phyloP scores from a whole-genome alignment of 2,329 filamentous ascomycete genomes.

The Malbranchea cinnamomea region DNA sequence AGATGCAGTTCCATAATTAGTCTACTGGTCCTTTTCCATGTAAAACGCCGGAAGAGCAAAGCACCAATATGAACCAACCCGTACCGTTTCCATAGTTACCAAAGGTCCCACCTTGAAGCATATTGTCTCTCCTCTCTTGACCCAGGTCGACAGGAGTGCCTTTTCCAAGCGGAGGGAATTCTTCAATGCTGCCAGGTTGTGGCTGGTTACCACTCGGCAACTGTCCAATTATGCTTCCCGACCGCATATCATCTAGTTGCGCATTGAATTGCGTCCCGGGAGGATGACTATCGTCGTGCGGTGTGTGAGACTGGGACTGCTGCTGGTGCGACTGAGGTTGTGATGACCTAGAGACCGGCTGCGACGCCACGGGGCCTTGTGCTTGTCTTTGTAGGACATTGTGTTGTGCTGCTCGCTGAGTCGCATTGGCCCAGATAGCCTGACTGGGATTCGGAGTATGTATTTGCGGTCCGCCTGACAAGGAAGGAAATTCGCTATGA shows the following conservation, averaged over 20 bases:
- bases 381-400: slow-evolving; percentile 40
- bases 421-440: slow-evolving; percentile 43
- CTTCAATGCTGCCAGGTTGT: slow-evolving; percentile 42
- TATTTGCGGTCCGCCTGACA: slow-evolving; percentile 41
- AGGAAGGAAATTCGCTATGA: slow-evolving; percentile 46
- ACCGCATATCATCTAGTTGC: slow-evolving; percentile 40
- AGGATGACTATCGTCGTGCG: slow-evolving; percentile 34
- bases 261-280: slow-evolving; percentile 36
- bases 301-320: slow-evolving; percentile 30
- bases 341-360: slow-evolving; percentile 25
- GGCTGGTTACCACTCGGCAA: slow-evolving; percentile 35
- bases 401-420: slow-evolving; percentile 38
- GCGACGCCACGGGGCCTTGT: slow-evolving; percentile 24
- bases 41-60: too few relatives aligned
- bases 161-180: slow-evolving; percentile 45
- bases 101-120: slow-evolving; percentile 30
- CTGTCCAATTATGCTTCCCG: slow-evolving; percentile 39
- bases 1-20: slow-evolving; percentile 26
- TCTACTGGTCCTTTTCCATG: too few relatives aligned
- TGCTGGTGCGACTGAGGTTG: slow-evolving; percentile 26
- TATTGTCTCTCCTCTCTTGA: slow-evolving; percentile 8
- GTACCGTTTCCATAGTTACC: slow-evolving; percentile 25
- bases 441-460: slow-evolving; percentile 36
- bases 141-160: slow-evolving; percentile 15
- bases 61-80: too few relatives aligned